Conservation (phyloP, 345 rosid genomes). For the Sisymbrium altissimum region DNA sequence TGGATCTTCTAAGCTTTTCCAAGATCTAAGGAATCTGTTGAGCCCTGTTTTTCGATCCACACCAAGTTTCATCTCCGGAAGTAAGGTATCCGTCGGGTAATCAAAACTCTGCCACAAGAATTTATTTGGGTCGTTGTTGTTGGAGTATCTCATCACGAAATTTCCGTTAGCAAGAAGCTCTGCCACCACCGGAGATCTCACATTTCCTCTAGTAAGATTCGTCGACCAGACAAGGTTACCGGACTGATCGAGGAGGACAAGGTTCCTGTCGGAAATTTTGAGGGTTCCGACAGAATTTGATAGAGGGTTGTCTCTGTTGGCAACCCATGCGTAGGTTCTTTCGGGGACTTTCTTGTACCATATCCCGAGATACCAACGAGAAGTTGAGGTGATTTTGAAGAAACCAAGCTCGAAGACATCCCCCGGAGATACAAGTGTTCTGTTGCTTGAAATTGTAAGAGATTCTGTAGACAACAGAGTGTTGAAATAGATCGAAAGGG, state of each 20-base stretch:
- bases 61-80: no score
- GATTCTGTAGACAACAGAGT: conserved; percentile 33
- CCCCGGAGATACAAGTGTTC: conserved; percentile 51
- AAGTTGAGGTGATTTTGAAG: conserved; percentile 27
- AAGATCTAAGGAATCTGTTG: no score
- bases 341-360: conserved; percentile 58
- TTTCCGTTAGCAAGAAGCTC: no score
- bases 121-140: no score
- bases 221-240: conserved; percentile 46
- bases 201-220: conserved; percentile 6
- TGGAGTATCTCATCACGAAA: no score
- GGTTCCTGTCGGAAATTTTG: conserved; percentile 30
- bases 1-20: conserved; percentile 40
- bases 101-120: no score
- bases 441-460: conserved; percentile 31
- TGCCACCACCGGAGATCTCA: no score
- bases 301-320: conserved; percentile 66
- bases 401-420: conserved; percentile 59
- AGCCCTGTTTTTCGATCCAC: no score
- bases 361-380: conserved; percentile 53
- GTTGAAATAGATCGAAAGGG: conserved; percentile 28
- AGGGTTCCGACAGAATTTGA: conserved; percentile 37
- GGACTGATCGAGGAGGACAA: conserved; percentile 33
- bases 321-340: conserved; percentile 66
- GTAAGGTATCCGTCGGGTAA: no score